Conservation (phyloP, 352 stramenopile species). For the Aphanomyces stellatus region DNA sequence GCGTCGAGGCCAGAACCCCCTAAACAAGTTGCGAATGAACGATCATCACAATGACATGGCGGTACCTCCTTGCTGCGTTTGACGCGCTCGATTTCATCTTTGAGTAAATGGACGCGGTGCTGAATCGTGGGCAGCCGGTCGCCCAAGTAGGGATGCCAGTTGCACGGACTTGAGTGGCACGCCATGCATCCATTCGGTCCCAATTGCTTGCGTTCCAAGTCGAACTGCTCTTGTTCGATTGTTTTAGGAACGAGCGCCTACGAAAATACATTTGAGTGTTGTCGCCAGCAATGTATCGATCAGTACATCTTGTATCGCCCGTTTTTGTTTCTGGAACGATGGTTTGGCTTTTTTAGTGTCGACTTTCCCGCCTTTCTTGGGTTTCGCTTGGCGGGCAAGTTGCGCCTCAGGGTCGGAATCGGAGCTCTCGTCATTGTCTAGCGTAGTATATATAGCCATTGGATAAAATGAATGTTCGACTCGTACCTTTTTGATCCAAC, state of each 20-base stretch:
- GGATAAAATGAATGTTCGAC: too few relatives aligned
- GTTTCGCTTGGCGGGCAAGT: slow-evolving; percentile 41
- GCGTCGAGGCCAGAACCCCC: slow-evolving; percentile 5
- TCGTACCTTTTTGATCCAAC: slow-evolving; percentile 3
- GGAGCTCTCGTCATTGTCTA: slow-evolving; percentile 26
- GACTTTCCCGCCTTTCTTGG: slow-evolving; percentile 28
- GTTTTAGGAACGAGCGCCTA: slow-evolving; percentile 37
- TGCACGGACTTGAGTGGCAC: slow-evolving; percentile 61
- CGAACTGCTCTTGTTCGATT: slow-evolving; percentile 50
- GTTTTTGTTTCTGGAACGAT: slow-evolving; percentile 59
- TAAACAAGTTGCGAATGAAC: too few relatives aligned
- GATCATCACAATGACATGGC: not conserved
- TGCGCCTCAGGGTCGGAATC: slow-evolving; percentile 66
- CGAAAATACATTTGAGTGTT: not conserved
- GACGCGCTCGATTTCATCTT: slow-evolving; percentile 60
- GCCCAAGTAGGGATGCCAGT: slow-evolving; percentile 52
- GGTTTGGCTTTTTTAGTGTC: slow-evolving; percentile 35
- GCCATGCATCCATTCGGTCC: slow-evolving; percentile 71
- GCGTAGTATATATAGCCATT: not conserved
- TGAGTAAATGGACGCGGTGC: slow-evolving; percentile 45
- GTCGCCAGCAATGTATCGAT: not conserved
- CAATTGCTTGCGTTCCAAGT: slow-evolving; percentile 61
- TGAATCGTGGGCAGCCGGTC: slow-evolving; percentile 44
- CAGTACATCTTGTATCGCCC: slow-evolving; percentile 58
- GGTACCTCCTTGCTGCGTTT: slow-evolving; percentile 39